phyloP scores from a whole-genome alignment of 169 alveolate species.

The Plasmodium gaboni region DNA sequence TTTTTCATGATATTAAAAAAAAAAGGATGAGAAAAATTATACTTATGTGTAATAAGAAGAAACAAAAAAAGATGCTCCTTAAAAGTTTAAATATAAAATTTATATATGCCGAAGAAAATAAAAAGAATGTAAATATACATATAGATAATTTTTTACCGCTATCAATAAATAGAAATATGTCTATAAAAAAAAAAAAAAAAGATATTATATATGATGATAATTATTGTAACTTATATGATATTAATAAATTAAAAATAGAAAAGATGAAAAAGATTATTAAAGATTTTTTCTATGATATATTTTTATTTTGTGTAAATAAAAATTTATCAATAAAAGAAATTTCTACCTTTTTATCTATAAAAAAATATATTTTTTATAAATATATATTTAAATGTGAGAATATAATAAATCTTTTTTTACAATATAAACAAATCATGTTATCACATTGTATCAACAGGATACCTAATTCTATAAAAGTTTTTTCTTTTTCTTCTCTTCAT shows the following conservation, averaged over 20 bases:
- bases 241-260: constrained; percentile 3
- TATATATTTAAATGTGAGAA: constrained; percentile 11
- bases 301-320: constrained; percentile 31
- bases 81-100: constrained; percentile 29
- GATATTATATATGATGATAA: not conserved
- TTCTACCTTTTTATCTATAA: constrained; percentile 47
- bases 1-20: constrained; percentile 26
- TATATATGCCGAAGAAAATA: not conserved
- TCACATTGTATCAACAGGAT: constrained; percentile 44
- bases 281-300: constrained; percentile 38
- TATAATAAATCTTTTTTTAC: constrained; percentile 36
- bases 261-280: constrained; percentile 43
- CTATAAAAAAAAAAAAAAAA: not conserved
- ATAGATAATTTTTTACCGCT: constrained; percentile 55
- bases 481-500: constrained; percentile 41
- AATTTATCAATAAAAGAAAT: constrained; percentile 38
- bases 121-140: not conserved
- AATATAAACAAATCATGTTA: constrained; percentile 42
- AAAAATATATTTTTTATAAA: constrained; percentile 46
- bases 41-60: constrained; percentile 25
- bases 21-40: constrained; percentile 57
- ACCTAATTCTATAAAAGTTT: constrained; percentile 43
- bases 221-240: not conserved
- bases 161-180: constrained; percentile 14
- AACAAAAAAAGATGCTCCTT: constrained; percentile 14